A percentile compares a stretch with the other conserved stretches of the same genome.
Evolutionary conservation across 179 eudicot species (phyloP).

Genomic region (Corrigiola litoralis): DNA sequence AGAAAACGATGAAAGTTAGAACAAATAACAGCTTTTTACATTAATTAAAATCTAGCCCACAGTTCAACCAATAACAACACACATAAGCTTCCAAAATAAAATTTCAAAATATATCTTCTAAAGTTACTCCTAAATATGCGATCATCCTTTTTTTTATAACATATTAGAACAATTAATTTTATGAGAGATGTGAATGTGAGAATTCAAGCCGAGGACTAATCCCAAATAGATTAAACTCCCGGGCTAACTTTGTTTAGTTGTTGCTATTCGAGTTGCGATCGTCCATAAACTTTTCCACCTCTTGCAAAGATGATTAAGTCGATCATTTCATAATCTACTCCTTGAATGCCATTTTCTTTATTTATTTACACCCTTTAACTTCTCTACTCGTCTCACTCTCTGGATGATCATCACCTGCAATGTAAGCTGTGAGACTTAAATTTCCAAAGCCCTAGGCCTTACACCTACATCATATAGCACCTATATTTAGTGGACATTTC

Average conservation of each 20-base stretch:
- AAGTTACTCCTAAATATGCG: no score
- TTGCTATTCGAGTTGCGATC: no score
- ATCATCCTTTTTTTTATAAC: no score
- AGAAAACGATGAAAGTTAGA: slow-evolving; percentile 9
- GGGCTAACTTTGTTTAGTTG: no score
- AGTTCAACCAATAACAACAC: no score
- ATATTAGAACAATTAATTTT: no score
- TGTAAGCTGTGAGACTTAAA: slow-evolving; percentile 19
- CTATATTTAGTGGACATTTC: slow-evolving; percentile 23
- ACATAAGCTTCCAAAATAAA: no score
- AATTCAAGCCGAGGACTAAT: no score
- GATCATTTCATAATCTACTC: background rate
- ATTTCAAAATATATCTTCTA: no score
- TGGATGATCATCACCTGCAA: background rate
- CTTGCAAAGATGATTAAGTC: background rate
- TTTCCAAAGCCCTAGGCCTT: slow-evolving; percentile 31
- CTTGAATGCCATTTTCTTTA: background rate
- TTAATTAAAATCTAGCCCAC: no score
- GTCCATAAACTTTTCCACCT: background rate
- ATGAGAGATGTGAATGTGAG: no score
- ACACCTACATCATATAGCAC: slow-evolving; percentile 24
- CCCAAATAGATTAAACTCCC: no score
- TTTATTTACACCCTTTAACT: slow-evolving; percentile 5
- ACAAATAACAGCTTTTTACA: slow-evolving; percentile 1
- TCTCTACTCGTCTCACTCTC: background rate